Evolutionary conservation across 2,329 filamentous ascomycete species (phyloP).

Genomic region (Colletotrichum coccodes): DNA sequence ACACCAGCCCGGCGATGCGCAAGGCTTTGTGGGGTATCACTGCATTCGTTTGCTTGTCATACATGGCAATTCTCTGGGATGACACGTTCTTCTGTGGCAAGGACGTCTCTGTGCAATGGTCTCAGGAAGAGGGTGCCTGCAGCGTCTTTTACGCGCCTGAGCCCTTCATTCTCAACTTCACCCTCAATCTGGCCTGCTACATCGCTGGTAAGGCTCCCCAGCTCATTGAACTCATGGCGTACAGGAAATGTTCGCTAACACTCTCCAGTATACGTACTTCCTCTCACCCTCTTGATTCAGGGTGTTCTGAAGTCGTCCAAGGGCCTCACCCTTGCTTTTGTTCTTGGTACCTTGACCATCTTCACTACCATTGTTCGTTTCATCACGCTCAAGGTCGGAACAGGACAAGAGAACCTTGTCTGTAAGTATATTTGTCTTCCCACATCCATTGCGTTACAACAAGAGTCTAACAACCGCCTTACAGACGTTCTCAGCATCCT

Average conservation of each 20-base stretch:
- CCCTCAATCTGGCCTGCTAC: constrained; percentile 45
- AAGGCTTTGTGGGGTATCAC: constrained; percentile 43
- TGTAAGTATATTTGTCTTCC: constrained; percentile 30
- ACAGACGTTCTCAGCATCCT: constrained; percentile 36
- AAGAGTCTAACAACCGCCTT: background rate
- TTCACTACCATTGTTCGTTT: constrained; percentile 39
- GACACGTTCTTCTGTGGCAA: constrained; percentile 48
- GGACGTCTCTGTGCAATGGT: constrained; percentile 47
- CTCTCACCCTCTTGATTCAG: constrained; percentile 42
- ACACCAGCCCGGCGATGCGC: constrained; percentile 39
- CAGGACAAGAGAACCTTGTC: constrained; percentile 40
- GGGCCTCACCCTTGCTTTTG: constrained; percentile 37
- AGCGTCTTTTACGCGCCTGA: constrained; percentile 46
- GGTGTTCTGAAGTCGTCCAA: constrained; percentile 36
- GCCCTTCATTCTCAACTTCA: constrained; percentile 47
- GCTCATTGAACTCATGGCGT: too few species aligned
- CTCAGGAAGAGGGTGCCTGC: constrained; percentile 46
- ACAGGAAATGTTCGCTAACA: too few species aligned
- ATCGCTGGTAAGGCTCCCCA: constrained; percentile 38
- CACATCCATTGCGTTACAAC: too few species aligned
- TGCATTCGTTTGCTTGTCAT: constrained; percentile 43
- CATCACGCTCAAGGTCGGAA: constrained; percentile 36
- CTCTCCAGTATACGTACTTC: constrained; percentile 46
- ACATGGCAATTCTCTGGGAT: constrained; percentile 44
- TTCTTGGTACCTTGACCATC: constrained; percentile 39